Evolutionary conservation across 768 basidiomycete genomes (phyloP), one percentile per base, ranked within the genome.

Genomic region (Leccinum pellstonianum): DNA sequence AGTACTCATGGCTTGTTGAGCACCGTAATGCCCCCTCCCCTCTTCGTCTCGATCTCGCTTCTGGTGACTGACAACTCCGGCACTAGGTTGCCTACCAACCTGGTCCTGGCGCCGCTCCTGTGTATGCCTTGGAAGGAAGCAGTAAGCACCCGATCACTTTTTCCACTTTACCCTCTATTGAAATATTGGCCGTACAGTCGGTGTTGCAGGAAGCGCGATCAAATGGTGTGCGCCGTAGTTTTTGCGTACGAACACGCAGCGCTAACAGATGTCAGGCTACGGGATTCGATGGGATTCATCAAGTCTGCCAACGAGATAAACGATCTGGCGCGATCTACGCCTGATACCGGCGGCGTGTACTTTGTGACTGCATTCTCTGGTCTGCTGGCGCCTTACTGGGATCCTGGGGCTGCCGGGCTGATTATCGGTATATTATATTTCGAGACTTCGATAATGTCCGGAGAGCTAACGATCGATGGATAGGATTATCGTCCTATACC

Each of bases 291-390:
- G 83, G 74, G 79, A 35, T 76, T 99, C 67, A 95, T 99, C 69
- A 74, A 83, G 29, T 81, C 87, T 27, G 91, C 95, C 0, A 76
- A 76, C 17, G 91, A 98, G 57, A 89, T 98, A 68, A 98, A 98
- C 69, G 80, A 79, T 6, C 83, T 98, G 33, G 95, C 93, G 2
- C 84, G 81, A 3, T 82, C 86, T 37, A 93, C 88, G 51, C 75
- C 83, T 5, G 85, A 88, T 65, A 88, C 92, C 0, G 95, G 91
- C 37, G 96, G 96, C 8, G 81, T 97, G 29, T 98, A 92, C 77
- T 99, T 98, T 68, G 96, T 98, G 37, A 96, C 96, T 1, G 95
- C 94, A 7, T 98, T 99, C 78, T 90, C 89, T 43, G 97, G 97
- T 57, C 81, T 99, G 25, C 85, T 99, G 27, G 97, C 97, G 19